phyloP scores from a whole-genome alignment of 2,329 filamentous ascomycete genomes.

The Penicillium sp. region DNA sequence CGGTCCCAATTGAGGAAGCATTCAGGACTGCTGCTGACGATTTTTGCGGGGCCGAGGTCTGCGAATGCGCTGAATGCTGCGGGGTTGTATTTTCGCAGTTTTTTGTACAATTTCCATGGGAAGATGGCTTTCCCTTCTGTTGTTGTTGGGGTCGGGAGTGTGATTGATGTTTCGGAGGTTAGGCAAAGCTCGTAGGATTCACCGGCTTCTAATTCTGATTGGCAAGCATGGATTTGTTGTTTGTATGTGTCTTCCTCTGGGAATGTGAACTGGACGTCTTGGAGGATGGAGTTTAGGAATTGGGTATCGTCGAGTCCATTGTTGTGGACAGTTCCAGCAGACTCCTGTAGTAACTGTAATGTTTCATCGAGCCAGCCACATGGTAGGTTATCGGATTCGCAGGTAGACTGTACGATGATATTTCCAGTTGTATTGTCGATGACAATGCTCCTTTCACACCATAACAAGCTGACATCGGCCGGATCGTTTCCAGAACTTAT shows the following conservation, averaged over 20 bases:
- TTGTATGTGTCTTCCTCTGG: constrained; percentile 63
- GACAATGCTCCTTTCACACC: constrained; percentile 78
- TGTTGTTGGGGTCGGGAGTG: constrained; percentile 38
- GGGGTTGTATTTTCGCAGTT: constrained; percentile 73
- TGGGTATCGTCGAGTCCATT: constrained; percentile 26
- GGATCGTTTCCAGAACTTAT: constrained; percentile 42
- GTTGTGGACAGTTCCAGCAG: constrained; percentile 5
- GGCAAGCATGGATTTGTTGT: constrained; percentile 70
- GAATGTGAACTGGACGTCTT: constrained; percentile 37
- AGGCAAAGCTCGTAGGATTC: constrained; percentile 87
- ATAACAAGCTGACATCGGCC: constrained; percentile 77
- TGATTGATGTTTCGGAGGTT: constrained; percentile 74
- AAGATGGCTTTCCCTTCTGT: constrained; percentile 39
- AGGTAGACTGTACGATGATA: constrained; percentile 72
- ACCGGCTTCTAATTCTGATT: constrained; percentile 74
- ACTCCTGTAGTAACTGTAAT: constrained; percentile 31
- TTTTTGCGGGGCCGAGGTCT: constrained; percentile 69
- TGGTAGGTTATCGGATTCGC: constrained; percentile 43
- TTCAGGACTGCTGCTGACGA: constrained; percentile 86
- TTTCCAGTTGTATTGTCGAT: constrained; percentile 71
- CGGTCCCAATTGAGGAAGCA: constrained; percentile 78
- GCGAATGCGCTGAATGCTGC: constrained; percentile 87
- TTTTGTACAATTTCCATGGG: constrained; percentile 75
- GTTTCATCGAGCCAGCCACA: constrained; percentile 55
- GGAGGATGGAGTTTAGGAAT: constrained; percentile 41